phyloP scores from a whole-genome alignment of 1,139 yeast genomes.

The Candida tunisiensis region DNA sequence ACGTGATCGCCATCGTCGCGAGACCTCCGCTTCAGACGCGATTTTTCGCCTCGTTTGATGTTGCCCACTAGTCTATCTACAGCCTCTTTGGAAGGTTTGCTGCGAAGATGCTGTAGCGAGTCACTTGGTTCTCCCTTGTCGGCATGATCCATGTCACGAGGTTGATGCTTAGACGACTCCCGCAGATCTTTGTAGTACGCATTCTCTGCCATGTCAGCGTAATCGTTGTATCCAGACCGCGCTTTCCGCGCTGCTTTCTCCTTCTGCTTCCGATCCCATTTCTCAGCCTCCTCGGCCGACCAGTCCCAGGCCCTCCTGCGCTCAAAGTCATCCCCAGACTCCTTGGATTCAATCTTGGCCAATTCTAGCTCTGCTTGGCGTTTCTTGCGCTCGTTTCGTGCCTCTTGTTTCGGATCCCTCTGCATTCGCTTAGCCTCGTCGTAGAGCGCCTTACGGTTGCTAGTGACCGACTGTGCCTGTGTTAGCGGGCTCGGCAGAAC shows the following conservation, averaged over 20 bases:
- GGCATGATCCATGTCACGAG: neutral
- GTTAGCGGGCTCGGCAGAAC: neutral
- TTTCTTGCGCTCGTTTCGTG: constrained; percentile 18
- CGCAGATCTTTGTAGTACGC: constrained; percentile 3
- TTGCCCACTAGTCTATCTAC: constrained; percentile 25
- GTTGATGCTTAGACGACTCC: no score
- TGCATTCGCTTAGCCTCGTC: constrained; percentile 23
- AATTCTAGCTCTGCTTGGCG: constrained; percentile 24
- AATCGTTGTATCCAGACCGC: constrained; percentile 10
- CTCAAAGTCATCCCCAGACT: constrained; percentile 24
- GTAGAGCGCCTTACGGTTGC: constrained; percentile 25
- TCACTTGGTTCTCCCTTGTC: constrained; percentile 7
- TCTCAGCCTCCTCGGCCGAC: constrained; percentile 50
- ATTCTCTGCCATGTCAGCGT: constrained; percentile 7
- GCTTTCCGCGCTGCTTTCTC: constrained; percentile 10
- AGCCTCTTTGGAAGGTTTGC: constrained; percentile 24
- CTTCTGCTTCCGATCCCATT: constrained; percentile 36
- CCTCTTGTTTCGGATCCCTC: constrained; percentile 15
- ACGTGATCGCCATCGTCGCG: constrained; percentile 24
- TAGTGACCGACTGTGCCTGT: constrained; percentile 13
- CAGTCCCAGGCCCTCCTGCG: constrained; percentile 38
- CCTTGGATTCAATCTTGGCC: constrained; percentile 21
- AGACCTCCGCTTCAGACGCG: constrained; percentile 21
- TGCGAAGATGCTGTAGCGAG: constrained; percentile 10
- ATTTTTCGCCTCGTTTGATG: constrained; percentile 22